Conservation (phyloP, 805 yeast genomes). For the Henningerozyma blattae region DNA sequence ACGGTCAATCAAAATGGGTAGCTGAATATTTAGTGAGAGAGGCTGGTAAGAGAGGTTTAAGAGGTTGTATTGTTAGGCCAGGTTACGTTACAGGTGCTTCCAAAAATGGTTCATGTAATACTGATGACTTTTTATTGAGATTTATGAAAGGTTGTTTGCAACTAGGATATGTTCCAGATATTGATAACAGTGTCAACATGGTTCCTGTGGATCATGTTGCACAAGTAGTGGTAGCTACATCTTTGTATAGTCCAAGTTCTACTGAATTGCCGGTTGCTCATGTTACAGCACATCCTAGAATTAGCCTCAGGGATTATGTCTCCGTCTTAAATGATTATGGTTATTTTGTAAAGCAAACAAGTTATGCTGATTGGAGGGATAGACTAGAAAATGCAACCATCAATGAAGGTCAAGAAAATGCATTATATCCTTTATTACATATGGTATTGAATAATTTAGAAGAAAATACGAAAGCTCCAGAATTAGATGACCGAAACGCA, state of each 20-base stretch:
- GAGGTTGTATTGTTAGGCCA: conserved; percentile 86
- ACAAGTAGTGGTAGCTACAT: conserved; percentile 71
- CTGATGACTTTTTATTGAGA: conserved; percentile 91
- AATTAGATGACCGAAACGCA: conserved; percentile 80
- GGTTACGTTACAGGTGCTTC: conserved; percentile 92
- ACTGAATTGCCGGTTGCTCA: conserved; percentile 65
- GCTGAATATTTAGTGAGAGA: conserved; percentile 80
- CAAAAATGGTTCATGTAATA: conserved; percentile 76
- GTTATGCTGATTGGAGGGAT: conserved; percentile 70
- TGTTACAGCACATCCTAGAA: conserved; percentile 96
- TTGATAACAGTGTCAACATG: conserved; percentile 81
- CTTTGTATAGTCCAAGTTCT: conserved; percentile 57
- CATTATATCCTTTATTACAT: conserved; percentile 85
- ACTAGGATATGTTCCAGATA: conserved; percentile 75
- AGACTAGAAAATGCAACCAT: conserved; percentile 68
- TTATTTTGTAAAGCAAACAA: conserved; percentile 47
- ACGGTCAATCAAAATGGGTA: conserved; percentile 97
- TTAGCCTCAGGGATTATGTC: conserved; percentile 64
- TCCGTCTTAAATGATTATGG: conserved; percentile 59
- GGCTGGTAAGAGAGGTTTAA: conserved; percentile 80
- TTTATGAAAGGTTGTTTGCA: conserved; percentile 92
- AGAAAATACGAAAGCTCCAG: conserved; percentile 87
- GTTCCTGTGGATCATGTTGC: conserved; percentile 99
- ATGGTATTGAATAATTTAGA: conserved; percentile 91
- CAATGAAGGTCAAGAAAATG: conserved; percentile 64